phyloP scores from a whole-genome alignment of 2,329 filamentous ascomycete genomes.

The Bipolaris cookei region DNA sequence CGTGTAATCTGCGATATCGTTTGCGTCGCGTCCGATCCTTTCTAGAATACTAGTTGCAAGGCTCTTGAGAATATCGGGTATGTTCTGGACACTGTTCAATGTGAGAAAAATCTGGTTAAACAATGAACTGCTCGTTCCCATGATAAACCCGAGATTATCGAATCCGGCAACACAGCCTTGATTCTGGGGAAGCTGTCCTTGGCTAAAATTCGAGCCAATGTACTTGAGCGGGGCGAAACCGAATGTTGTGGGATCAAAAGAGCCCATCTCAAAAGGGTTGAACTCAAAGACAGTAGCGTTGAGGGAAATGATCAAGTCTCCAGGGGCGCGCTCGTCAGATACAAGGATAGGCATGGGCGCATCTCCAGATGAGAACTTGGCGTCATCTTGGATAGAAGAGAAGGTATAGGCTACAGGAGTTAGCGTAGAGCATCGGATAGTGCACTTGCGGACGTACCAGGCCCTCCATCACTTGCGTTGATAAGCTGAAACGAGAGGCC shows the following conservation, averaged over 20 bases:
- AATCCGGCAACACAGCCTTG: conserved; percentile 76
- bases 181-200: conserved; percentile 62
- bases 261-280: conserved; percentile 80
- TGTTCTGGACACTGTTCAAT: conserved; percentile 61
- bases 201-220: conserved; percentile 74
- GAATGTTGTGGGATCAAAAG: conserved; percentile 73
- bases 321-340: conserved; percentile 69
- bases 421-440: conserved; percentile 68
- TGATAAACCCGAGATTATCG: conserved; percentile 81
- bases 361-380: conserved; percentile 67
- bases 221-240: conserved; percentile 75
- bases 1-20: conserved; percentile 75
- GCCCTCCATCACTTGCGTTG: conserved; percentile 75
- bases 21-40: conserved; percentile 62
- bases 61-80: conserved; percentile 59
- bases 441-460: conserved; percentile 63
- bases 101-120: conserved; percentile 80
- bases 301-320: conserved; percentile 65
- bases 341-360: conserved; percentile 77
- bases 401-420: conserved; percentile 70
- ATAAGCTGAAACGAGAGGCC: conserved; percentile 86
- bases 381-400: conserved; percentile 73
- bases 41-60: conserved; percentile 61
- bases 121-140: conserved; percentile 83
- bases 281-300: conserved; percentile 81